Conservation (phyloP, 768 basidiomycete genomes). For the Myochromella boudieri region DNA sequence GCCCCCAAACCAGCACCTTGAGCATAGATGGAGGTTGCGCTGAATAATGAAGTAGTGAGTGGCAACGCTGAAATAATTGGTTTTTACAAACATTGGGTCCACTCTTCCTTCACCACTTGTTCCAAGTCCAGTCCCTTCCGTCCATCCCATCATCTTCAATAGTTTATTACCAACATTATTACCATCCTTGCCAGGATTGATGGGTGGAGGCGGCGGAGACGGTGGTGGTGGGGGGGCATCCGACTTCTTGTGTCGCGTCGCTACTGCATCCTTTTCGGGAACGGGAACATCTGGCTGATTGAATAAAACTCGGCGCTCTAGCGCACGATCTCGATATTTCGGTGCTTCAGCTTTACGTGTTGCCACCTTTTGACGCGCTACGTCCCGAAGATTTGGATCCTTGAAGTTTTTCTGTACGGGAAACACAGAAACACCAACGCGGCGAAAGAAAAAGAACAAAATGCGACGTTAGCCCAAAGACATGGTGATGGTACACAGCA, state of each 20-base stretch:
- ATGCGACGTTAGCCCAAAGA: slow-evolving; percentile 29
- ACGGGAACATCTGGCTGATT: slow-evolving; percentile 88
- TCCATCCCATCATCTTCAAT: slow-evolving; percentile 98
- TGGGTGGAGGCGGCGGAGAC: slow-evolving; percentile 60
- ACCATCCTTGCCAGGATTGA: slow-evolving; percentile 78
- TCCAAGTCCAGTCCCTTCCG: slow-evolving; percentile 85
- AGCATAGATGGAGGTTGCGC: slow-evolving; percentile 83
- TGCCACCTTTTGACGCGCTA: slow-evolving; percentile 68
- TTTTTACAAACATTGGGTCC: slow-evolving; percentile 73
- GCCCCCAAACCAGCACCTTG: slow-evolving; percentile 92
- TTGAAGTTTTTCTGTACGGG: slow-evolving; percentile 80
- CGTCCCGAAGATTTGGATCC: slow-evolving; percentile 68
- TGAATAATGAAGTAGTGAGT: slow-evolving; percentile 24
- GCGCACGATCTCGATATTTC: slow-evolving; percentile 94
- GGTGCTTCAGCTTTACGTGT: slow-evolving; percentile 45
- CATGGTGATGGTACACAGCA: slow-evolving; percentile 28
- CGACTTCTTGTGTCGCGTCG: slow-evolving; percentile 36
- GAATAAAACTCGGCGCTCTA: slow-evolving; percentile 86
- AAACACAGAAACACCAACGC: slow-evolving; percentile 6
- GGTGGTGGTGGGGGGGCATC: slow-evolving; percentile 66
- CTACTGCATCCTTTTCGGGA: slow-evolving; percentile 43
- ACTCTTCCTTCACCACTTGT: slow-evolving; percentile 79
- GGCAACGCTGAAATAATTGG: not conserved
- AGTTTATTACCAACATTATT: slow-evolving; percentile 90
- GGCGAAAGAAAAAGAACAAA: slow-evolving; percentile 21